Evolutionary conservation across 2,329 filamentous ascomycete genomes (phyloP).

Genomic region (Epichloe bromicola): DNA sequence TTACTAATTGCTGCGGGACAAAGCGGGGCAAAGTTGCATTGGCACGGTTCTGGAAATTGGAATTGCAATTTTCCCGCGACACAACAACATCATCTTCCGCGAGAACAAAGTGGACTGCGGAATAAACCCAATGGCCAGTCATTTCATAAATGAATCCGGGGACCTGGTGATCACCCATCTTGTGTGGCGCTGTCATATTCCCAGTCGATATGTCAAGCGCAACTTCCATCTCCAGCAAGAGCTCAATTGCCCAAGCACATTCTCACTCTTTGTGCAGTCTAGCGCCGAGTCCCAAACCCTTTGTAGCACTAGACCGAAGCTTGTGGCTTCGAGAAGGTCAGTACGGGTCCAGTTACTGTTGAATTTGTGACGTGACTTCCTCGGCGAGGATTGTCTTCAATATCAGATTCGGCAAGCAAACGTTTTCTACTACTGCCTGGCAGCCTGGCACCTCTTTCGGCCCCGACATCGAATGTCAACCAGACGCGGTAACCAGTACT

Average conservation of each 20-base stretch:
- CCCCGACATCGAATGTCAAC: too few relatives aligned
- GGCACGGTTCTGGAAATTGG: slow-evolving; percentile 19
- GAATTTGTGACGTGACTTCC: too few relatives aligned
- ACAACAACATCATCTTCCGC: background rate
- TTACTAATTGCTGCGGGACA: slow-evolving; percentile 3
- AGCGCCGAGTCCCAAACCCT: background rate
- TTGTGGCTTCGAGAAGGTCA: too few relatives aligned
- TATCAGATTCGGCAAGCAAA: too few relatives aligned
- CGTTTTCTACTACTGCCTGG: too few relatives aligned
- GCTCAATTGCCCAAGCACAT: background rate
- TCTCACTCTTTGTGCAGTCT: background rate
- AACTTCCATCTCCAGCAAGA: background rate
- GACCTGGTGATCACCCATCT: background rate
- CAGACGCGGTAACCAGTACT: too few relatives aligned
- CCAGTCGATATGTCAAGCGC: background rate
- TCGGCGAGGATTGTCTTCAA: too few relatives aligned
- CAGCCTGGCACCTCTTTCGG: too few relatives aligned
- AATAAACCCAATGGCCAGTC: background rate
- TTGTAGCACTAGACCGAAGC: too few relatives aligned
- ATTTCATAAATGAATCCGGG: background rate
- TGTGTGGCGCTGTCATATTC: background rate
- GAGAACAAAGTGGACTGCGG: background rate
- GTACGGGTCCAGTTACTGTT: too few relatives aligned
- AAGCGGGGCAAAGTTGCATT: slow-evolving; percentile 5
- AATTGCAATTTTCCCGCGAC: background rate